Evolutionary conservation across 2,329 filamentous ascomycete genomes (phyloP).

Genomic region (Macrophomina phaseolina): DNA sequence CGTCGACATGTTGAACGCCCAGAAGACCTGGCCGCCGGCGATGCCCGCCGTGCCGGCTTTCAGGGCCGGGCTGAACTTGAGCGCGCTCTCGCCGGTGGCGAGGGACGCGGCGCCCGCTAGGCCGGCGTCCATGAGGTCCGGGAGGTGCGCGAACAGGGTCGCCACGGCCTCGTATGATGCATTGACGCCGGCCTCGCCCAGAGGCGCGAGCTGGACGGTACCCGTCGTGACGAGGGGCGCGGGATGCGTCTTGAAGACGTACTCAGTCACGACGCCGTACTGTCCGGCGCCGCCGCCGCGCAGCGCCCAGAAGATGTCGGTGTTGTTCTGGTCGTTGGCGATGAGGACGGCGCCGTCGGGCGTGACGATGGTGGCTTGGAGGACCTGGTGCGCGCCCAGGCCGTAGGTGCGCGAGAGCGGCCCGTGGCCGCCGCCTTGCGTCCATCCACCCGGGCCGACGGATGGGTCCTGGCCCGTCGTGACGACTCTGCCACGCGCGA

Average conservation of each 20-base stretch:
- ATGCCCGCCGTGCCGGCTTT: conserved; percentile 37
- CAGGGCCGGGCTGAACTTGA: conserved; percentile 42
- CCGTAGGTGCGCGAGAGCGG: conserved; percentile 27
- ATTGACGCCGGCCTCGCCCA: conserved; percentile 37
- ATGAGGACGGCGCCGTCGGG: conserved; percentile 41
- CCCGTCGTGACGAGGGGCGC: conserved; percentile 28
- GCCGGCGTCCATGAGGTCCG: conserved; percentile 40
- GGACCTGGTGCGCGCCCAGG: conserved; percentile 44
- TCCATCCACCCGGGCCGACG: conserved; percentile 42
- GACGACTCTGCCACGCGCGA: conserved; percentile 29
- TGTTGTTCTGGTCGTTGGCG: conserved; percentile 41
- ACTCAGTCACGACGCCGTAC: conserved; percentile 34
- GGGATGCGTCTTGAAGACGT: conserved; percentile 41
- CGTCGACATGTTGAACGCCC: conserved; percentile 37
- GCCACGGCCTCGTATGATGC: conserved; percentile 43
- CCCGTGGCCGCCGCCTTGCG: conserved; percentile 40
- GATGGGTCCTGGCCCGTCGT: conserved; percentile 40
- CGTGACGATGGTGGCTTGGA: conserved; percentile 44
- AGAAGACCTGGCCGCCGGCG: conserved; percentile 37
- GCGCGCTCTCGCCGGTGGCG: conserved; percentile 26
- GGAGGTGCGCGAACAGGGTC: conserved; percentile 34
- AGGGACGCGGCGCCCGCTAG: conserved; percentile 35
- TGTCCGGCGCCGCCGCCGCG: conserved; percentile 35
- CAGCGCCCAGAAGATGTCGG: conserved; percentile 43
- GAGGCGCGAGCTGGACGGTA: conserved; percentile 27